phyloP scores from a whole-genome alignment of 2,329 filamentous ascomycete genomes.

The Ophiocordyceps sinensis region DNA sequence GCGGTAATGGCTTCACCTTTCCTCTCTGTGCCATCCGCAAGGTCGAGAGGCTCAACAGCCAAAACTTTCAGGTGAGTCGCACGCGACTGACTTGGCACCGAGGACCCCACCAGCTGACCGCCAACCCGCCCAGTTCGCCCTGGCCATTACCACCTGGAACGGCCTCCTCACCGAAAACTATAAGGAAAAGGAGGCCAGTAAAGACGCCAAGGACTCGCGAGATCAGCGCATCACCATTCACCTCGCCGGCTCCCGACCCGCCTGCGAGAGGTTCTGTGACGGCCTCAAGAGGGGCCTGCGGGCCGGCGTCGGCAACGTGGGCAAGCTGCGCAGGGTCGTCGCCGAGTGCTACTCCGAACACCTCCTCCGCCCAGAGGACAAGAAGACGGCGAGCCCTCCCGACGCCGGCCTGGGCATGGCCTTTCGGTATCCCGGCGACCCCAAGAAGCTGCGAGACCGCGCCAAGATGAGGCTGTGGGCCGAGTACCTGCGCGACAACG shows the following conservation, averaged over 20 bases:
- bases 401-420: conserved; percentile 86
- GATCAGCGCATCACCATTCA: conserved; percentile 87
- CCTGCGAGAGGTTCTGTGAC: conserved; percentile 93
- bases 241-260: conserved; percentile 73
- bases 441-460: conserved; percentile 81
- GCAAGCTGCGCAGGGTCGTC: conserved; percentile 67
- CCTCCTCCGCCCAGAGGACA: conserved; percentile 48
- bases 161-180: conserved; percentile 41
- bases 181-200: conserved; percentile 31
- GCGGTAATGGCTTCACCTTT: conserved; percentile 90
- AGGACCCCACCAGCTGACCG: neutral
- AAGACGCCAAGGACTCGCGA: conserved; percentile 27
- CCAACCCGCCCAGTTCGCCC: conserved; percentile 52
- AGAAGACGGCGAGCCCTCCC: conserved; percentile 45
- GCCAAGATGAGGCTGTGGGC: conserved; percentile 98
- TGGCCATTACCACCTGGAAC: conserved; percentile 95
- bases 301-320: conserved; percentile 75
- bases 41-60: conserved; percentile 85
- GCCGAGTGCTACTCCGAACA: conserved; percentile 87
- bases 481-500: conserved; percentile 91
- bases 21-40: conserved; percentile 82
- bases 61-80: conserved; percentile 54
- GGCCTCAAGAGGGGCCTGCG: conserved; percentile 81
- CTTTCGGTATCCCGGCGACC: conserved; percentile 89
- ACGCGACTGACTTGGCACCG: neutral